Base-by-base conservation (phyloP, 805 yeast species). In the Sporopachydermia lactativora region DNA sequence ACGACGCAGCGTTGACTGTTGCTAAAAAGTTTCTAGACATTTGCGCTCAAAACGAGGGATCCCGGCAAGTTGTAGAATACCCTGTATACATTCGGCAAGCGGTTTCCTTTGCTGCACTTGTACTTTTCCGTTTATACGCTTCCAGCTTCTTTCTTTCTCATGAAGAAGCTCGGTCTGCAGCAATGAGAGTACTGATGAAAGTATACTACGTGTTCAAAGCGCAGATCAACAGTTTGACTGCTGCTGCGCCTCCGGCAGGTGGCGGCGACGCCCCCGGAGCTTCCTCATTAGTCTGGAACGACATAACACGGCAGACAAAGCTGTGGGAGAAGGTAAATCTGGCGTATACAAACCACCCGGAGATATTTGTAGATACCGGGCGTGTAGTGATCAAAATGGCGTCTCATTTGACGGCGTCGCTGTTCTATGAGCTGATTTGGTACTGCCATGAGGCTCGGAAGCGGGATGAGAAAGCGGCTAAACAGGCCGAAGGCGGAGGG, bases 391-490 rank as follows among this genome's bases (percentile, higher is more conserved):
- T 82, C 2, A 68, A 88, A 43, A 88, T 88, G 94, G 70, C 96
- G 51, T 83, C 95, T 0, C 96, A 88, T 58, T 65, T 88, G 49
- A 82, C 96, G 0, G 95, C 92, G 1, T 85, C 96, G 0, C 59
- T 88, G 40, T 88, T 88, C 51, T 88, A 88, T 54, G 96, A 88
- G 58, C 66, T 88, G 41, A 89, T 88, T 8, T 86, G 95, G 86
- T 81, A 94, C 56, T 79, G 88, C 38, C 96, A 88, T 58, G 96
- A 88, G 53, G 96, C 95, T 1, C 68, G 94, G 55, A 68, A 96
- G 54, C 65, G 94, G 41, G 68, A 72, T 34, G 51, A 68, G 39
- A 43, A 50, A 35, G 54, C 60, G 40, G 58, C 58, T 19, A 50
- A 52, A 24, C 49, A 49, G 31, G 55, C 53, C 3, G 39, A 47